Percentiles rank a stretch among this genome's conserved stretches.
Evolutionary conservation across 805 yeast species (phyloP).

Genomic region (Zygoascus biomembranicola): DNA sequence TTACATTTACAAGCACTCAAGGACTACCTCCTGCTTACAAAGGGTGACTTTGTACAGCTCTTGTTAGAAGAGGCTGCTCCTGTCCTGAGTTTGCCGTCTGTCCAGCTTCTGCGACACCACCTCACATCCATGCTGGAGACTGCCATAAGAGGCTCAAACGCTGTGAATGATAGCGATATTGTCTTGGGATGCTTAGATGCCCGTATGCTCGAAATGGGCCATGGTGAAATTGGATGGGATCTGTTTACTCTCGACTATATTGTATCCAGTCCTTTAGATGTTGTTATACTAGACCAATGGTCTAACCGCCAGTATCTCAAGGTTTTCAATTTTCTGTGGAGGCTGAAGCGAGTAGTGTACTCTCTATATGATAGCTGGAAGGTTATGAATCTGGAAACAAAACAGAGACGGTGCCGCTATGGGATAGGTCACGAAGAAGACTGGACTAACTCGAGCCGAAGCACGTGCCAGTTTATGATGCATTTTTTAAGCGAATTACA

Average conservation of each 20-base stretch:
- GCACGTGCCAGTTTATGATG: constrained; percentile 24
- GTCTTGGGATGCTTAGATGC: constrained; percentile 65
- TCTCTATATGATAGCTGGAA: constrained; percentile 45
- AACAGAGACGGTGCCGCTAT: constrained; percentile 9
- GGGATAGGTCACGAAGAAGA: constrained; percentile 4
- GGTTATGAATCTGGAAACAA: constrained; percentile 22
- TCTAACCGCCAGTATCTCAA: constrained; percentile 51
- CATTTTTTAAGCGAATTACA: constrained; percentile 30
- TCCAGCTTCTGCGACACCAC: constrained; percentile 54
- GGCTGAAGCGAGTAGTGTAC: constrained; percentile 53
- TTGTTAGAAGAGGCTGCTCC: constrained; percentile 48
- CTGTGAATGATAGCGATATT: constrained; percentile 28
- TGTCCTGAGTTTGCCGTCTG: constrained; percentile 52
- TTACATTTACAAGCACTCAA: constrained; percentile 56
- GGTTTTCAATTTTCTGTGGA: constrained; percentile 81
- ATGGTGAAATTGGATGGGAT: constrained; percentile 82
- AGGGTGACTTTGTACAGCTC: constrained; percentile 74
- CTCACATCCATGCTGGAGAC: constrained; percentile 57
- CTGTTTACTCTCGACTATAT: constrained; percentile 78
- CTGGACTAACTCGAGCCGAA: constrained; percentile 20
- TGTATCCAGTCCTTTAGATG: constrained; percentile 41
- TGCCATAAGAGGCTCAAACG: constrained; percentile 40
- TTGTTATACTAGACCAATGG: constrained; percentile 44
- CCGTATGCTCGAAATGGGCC: constrained; percentile 63
- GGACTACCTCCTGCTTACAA: constrained; percentile 58